Conservation (phyloP, 139 green algal species). For the Chlorella sp. region DNA sequence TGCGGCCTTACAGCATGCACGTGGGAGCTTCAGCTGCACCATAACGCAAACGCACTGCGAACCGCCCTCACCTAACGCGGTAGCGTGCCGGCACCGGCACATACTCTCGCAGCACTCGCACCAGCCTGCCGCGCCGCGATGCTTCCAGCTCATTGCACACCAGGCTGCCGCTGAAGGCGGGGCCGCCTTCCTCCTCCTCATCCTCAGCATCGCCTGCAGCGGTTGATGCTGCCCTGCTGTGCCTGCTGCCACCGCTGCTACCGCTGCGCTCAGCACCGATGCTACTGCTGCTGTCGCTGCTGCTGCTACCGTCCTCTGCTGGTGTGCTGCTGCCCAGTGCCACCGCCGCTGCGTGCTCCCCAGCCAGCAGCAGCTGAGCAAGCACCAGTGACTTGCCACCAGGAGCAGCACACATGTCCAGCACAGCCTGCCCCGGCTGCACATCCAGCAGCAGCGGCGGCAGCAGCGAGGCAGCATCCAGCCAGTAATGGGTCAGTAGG, state of each 20-base stretch:
- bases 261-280: too few relatives aligned
- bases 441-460: constrained; percentile 62
- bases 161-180: constrained; percentile 28
- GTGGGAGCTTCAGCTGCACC: too few relatives aligned
- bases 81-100: constrained; percentile 34
- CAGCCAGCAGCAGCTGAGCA: constrained; percentile 51
- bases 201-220: too few relatives aligned
- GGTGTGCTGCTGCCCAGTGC: not conserved
- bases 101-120: constrained; percentile 58
- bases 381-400: constrained; percentile 69
- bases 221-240: not conserved
- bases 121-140: constrained; percentile 43
- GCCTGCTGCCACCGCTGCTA: not conserved
- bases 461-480: constrained; percentile 69
- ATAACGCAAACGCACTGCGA: too few relatives aligned
- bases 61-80: not conserved
- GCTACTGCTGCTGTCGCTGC: not conserved
- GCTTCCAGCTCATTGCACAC: constrained; percentile 65
- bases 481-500: constrained; percentile 63
- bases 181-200: not conserved
- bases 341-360: not conserved
- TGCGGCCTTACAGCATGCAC: too few relatives aligned
- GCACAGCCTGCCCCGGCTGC: constrained; percentile 44
- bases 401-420: constrained; percentile 78
- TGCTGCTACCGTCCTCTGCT: not conserved